phyloP scores from a whole-genome alignment of 1,284 basidiomycete genomes.

The Blastosporella zonata region DNA sequence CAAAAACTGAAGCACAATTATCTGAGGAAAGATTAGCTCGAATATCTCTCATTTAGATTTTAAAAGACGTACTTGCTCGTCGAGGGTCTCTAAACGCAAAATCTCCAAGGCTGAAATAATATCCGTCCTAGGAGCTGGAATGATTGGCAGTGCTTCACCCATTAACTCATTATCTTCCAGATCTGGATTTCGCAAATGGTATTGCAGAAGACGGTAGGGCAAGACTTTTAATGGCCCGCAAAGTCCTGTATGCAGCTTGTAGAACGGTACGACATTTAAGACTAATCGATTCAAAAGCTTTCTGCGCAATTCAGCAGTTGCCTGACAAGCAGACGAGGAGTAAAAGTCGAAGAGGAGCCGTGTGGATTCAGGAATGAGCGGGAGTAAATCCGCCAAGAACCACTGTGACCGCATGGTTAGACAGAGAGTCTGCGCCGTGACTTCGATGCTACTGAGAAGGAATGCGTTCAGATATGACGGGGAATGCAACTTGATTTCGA shows the following conservation, averaged over 20 bases:
- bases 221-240: slow-evolving; percentile 22
- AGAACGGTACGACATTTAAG: slow-evolving; percentile 20
- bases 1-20: slow-evolving; percentile 22
- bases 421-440: slow-evolving; percentile 40
- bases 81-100: slow-evolving; percentile 36
- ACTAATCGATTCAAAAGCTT: slow-evolving; percentile 40
- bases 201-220: slow-evolving; percentile 31
- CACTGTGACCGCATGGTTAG: slow-evolving; percentile 41
- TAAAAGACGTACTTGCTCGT: slow-evolving; percentile 28
- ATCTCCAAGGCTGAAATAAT: slow-evolving; percentile 24
- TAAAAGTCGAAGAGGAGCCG: slow-evolving; percentile 45
- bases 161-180: slow-evolving; percentile 22
- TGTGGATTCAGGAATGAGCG: slow-evolving; percentile 37
- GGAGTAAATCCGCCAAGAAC: slow-evolving; percentile 46
- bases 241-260: slow-evolving; percentile 19
- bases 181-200: slow-evolving; percentile 24
- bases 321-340: slow-evolving; percentile 37
- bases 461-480: slow-evolving; percentile 42
- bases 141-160: slow-evolving; percentile 9
- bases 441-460: slow-evolving; percentile 41
- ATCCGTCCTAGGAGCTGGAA: slow-evolving; percentile 21
- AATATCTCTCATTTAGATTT: background rate
- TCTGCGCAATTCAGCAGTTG: slow-evolving; percentile 34
- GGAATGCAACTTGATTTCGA: slow-evolving; percentile 36
- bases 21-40: slow-evolving; percentile 11